Evolutionary conservation across 2,329 filamentous ascomycete genomes (phyloP).

Genomic region (Macrophomina phaseolina): DNA sequence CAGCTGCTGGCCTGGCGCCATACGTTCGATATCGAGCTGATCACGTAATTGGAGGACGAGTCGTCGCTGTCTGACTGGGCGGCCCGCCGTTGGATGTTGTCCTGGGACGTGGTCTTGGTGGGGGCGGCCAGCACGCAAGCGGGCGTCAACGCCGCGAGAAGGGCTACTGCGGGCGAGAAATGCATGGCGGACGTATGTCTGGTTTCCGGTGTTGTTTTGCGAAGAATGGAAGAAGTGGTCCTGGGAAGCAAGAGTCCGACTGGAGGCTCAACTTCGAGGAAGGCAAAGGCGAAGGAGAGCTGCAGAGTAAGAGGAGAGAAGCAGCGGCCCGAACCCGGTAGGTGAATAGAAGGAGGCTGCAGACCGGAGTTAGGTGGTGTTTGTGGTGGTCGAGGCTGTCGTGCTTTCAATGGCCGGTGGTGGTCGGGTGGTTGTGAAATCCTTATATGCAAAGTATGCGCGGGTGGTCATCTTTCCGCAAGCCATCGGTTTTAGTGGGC

Average conservation of each 20-base stretch:
- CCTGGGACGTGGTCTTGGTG: slow-evolving; percentile 27
- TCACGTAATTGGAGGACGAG: slow-evolving; percentile 9
- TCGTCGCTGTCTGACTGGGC: neutral
- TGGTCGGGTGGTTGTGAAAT: slow-evolving; percentile 5
- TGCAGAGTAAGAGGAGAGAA: slow-evolving; percentile 22
- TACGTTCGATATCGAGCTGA: slow-evolving; percentile 10
- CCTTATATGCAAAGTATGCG: slow-evolving; percentile 20
- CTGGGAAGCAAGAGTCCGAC: neutral
- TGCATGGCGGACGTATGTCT: slow-evolving; percentile 36
- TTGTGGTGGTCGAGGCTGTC: slow-evolving; percentile 5
- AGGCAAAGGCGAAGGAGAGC: neutral
- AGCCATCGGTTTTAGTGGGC: slow-evolving; percentile 10
- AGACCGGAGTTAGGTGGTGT: neutral
- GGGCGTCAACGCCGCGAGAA: slow-evolving; percentile 44
- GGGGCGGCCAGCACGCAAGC: slow-evolving; percentile 42
- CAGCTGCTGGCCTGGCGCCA: slow-evolving; percentile 31
- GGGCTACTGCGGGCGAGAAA: slow-evolving; percentile 39
- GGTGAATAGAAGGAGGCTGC: neutral
- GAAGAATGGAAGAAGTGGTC: neutral
- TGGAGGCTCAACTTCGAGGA: neutral
- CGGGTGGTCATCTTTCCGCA: neutral
- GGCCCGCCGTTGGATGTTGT: slow-evolving; percentile 15
- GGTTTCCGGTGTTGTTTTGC: neutral
- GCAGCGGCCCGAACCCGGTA: neutral
- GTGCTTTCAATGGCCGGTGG: slow-evolving; percentile 18